phyloP scores from a whole-genome alignment of 2,329 filamentous ascomycete species.

The Aspergillus pseudonomiae region DNA sequence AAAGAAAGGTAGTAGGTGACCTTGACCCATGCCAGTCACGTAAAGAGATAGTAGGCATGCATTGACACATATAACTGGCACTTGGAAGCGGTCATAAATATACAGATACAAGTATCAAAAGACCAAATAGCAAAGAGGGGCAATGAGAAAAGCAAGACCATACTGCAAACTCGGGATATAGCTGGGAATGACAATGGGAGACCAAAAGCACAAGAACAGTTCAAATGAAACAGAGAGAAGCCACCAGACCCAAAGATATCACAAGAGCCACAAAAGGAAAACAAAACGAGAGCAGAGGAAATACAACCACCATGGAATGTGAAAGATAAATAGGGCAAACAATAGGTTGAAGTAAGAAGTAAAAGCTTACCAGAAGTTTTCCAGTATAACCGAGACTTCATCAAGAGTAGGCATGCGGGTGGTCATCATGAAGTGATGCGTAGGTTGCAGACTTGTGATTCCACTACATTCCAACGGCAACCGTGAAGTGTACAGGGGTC shows the following conservation, averaged over 20 bases:
- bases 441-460: background rate
- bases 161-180: background rate
- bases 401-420: background rate
- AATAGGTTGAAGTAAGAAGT: background rate
- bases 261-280: slow-evolving; percentile 7
- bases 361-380: background rate
- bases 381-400: background rate
- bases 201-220: background rate
- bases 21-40: background rate
- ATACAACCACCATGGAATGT: background rate
- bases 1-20: slow-evolving; percentile 1
- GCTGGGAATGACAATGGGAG: background rate
- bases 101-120: slow-evolving; percentile 13
- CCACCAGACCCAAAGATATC: background rate
- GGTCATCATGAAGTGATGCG: background rate
- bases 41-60: background rate
- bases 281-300: background rate
- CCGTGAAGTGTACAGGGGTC: too few species aligned
- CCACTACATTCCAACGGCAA: background rate
- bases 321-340: background rate
- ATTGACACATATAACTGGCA: background rate
- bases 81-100: slow-evolving; percentile 12
- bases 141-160: slow-evolving; percentile 5
- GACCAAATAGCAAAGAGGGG: slow-evolving; percentile 1
- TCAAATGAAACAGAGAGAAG: background rate